These are phyloP conservation scores for Streptanthus diversifolius DNA, from an alignment of 345 rosid genomes.

Conservation along the genomic window DNA sequence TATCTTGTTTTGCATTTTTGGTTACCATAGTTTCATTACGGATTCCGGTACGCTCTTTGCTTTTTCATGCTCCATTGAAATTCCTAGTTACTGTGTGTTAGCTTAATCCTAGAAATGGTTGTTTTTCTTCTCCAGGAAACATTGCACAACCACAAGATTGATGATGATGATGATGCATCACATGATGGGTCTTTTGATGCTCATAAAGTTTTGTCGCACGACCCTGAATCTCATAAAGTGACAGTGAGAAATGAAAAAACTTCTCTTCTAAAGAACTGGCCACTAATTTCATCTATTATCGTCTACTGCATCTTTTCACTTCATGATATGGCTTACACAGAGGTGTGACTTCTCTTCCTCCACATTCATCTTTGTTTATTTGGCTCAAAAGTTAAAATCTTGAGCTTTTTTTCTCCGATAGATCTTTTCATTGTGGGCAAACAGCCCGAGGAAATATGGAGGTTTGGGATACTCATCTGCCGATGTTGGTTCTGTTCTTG, in stretches of 20 bases:
- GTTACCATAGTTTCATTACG: slow-evolving; percentile 49
- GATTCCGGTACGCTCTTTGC: slow-evolving; percentile 63
- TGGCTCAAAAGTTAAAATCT: neutral
- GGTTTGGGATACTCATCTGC: slow-evolving; percentile 67
- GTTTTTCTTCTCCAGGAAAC: slow-evolving; percentile 51
- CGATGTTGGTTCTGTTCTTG: slow-evolving; percentile 72
- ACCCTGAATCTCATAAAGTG: slow-evolving; percentile 28
- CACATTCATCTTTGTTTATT: neutral
- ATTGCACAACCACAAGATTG: slow-evolving; percentile 53
- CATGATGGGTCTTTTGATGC: slow-evolving; percentile 38
- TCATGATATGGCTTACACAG: slow-evolving; percentile 92
- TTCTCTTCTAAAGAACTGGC: slow-evolving; percentile 73
- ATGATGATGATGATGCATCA: slow-evolving; percentile 15
- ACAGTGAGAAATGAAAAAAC: slow-evolving; percentile 24
- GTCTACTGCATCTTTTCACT: slow-evolving; percentile 86
- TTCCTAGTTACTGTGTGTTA: neutral
- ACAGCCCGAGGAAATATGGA: slow-evolving; percentile 64
- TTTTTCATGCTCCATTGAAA: neutral
- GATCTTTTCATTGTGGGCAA: slow-evolving; percentile 93
- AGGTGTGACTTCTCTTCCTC: slow-evolving; percentile 42
- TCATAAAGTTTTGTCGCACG: slow-evolving; percentile 40
- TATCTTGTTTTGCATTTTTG: slow-evolving; percentile 57
- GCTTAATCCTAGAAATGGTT: slow-evolving; percentile 14
- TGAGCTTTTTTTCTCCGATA: slow-evolving; percentile 12
- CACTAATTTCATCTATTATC: slow-evolving; percentile 77